Evolutionary conservation across 257 asterid genomes (phyloP).

Genomic region (Solanum gracilifrons): DNA sequence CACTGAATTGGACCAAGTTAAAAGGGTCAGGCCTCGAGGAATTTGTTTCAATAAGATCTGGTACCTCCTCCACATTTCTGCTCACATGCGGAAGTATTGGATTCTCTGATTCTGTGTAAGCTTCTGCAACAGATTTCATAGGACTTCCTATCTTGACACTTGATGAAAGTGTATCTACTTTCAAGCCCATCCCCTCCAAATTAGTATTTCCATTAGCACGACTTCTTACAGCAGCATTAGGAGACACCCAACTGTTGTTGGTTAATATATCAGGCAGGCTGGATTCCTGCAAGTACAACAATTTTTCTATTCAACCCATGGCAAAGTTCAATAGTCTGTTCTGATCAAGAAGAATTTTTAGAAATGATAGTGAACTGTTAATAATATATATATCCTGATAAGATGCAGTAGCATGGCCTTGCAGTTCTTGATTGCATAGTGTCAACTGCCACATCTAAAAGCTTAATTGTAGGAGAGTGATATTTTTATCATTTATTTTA

Average conservation of each 20-base stretch:
- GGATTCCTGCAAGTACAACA: slow-evolving; percentile 10
- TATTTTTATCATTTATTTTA: not conserved
- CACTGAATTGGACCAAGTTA: slow-evolving; percentile 28
- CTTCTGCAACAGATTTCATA: not conserved
- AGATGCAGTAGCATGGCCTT: not conserved
- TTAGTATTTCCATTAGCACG: slow-evolving; percentile 11
- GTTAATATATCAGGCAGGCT: slow-evolving; percentile 83
- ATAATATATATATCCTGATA: not conserved
- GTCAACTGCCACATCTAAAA: not conserved
- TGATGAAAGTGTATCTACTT: slow-evolving; percentile 28
- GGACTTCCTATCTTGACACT: slow-evolving; percentile 18
- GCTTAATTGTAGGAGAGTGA: not conserved
- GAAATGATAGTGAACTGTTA: not conserved
- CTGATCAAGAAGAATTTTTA: not conserved
- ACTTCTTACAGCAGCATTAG: slow-evolving; percentile 65
- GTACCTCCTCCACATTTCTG: slow-evolving; percentile 15
- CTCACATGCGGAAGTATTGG: slow-evolving; percentile 23
- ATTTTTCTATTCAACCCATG: slow-evolving; percentile 23
- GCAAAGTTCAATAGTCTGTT: not conserved
- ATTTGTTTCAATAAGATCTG: slow-evolving; percentile 19
- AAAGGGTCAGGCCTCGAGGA: slow-evolving; percentile 26
- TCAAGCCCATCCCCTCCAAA: slow-evolving; percentile 15
- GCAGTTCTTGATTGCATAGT: not conserved
- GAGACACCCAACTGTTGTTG: slow-evolving; percentile 81
- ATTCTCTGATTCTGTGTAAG: slow-evolving; percentile 23